phyloP scores from a whole-genome alignment of 1,139 yeast species.

The Geotrichum candidum region DNA sequence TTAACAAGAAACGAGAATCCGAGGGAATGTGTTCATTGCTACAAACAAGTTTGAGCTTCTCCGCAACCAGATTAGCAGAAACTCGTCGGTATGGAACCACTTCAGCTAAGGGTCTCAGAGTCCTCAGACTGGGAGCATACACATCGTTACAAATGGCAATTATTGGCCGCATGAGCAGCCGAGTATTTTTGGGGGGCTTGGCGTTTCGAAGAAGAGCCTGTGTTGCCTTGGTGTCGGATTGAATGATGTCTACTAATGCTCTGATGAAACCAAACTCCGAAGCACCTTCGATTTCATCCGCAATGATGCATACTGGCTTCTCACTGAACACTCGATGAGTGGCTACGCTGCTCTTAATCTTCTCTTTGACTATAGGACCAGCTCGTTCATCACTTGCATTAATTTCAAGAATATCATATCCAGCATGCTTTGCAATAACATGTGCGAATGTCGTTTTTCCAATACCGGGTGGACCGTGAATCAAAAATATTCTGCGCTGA shows the following conservation, averaged over 20 bases:
- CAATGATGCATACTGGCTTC: conserved; percentile 71
- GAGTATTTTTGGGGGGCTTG: conserved; percentile 26
- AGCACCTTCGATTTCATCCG: conserved; percentile 92
- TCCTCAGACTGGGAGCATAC: conserved; percentile 67
- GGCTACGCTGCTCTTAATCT: conserved; percentile 64
- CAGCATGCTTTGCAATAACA: conserved; percentile 73
- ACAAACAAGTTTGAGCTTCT: conserved; percentile 48
- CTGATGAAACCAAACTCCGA: conserved; percentile 74
- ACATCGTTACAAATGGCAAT: conserved; percentile 89
- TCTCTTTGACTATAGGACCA: conserved; percentile 51
- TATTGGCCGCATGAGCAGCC: conserved; percentile 68
- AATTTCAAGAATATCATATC: conserved; percentile 74
- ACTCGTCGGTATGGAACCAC: conserved; percentile 62
- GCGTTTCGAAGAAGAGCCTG: conserved; percentile 1
- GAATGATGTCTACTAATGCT: conserved; percentile 55
- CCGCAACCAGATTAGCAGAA: conserved; percentile 43
- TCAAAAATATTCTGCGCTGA: conserved; percentile 55
- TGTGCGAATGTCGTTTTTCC: conserved; percentile 93
- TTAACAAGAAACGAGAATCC: conserved; percentile 40
- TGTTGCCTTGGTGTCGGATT: conserved; percentile 48
- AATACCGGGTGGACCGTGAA: conserved; percentile 93
- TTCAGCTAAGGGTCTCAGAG: conserved; percentile 67
- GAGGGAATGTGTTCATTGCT: conserved; percentile 41
- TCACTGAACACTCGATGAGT: conserved; percentile 51
- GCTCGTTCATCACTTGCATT: conserved; percentile 86